Percentiles rank a stretch among this genome's conserved stretches.
These are phyloP conservation scores for Musa beccarii DNA, from an alignment of 176 grass and related monocot genomes.

Conservation along the genomic window DNA sequence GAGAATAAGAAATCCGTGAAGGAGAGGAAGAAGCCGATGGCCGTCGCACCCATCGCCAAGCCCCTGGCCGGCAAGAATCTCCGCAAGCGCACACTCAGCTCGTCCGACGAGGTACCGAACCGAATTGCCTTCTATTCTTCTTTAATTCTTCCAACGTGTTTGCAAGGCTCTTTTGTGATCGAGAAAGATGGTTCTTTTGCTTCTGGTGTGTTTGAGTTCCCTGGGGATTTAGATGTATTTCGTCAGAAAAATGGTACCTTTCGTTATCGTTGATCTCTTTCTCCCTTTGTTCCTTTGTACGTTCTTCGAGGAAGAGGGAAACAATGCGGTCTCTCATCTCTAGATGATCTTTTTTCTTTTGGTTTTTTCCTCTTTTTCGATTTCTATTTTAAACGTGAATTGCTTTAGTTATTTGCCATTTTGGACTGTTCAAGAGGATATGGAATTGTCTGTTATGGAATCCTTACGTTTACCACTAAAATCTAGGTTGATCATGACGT, in stretches of 20 bases:
- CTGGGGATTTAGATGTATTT: too few relatives aligned
- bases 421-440: too few relatives aligned
- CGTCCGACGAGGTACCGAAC: constrained; percentile 47
- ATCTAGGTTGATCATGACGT: background rate
- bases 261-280: too few relatives aligned
- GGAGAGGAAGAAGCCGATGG: constrained; percentile 21
- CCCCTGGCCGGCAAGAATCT: constrained; percentile 69
- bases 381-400: background rate
- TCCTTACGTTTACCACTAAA: too few relatives aligned
- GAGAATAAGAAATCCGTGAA: constrained; percentile 29
- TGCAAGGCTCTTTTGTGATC: background rate
- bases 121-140: background rate
- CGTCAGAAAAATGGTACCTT: too few relatives aligned
- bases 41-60: constrained; percentile 58
- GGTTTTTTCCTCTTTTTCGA: background rate
- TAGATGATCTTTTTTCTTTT: background rate
- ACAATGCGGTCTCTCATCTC: background rate
- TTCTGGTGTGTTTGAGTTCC: too few relatives aligned
- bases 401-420: too few relatives aligned
- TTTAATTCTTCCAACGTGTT: background rate
- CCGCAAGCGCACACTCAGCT: constrained; percentile 77
- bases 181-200: background rate
- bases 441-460: too few relatives aligned
- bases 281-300: too few relatives aligned
- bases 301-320: too few relatives aligned